phyloP scores from a whole-genome alignment of 257 asterid genomes.

The Verbascum thapsus region DNA sequence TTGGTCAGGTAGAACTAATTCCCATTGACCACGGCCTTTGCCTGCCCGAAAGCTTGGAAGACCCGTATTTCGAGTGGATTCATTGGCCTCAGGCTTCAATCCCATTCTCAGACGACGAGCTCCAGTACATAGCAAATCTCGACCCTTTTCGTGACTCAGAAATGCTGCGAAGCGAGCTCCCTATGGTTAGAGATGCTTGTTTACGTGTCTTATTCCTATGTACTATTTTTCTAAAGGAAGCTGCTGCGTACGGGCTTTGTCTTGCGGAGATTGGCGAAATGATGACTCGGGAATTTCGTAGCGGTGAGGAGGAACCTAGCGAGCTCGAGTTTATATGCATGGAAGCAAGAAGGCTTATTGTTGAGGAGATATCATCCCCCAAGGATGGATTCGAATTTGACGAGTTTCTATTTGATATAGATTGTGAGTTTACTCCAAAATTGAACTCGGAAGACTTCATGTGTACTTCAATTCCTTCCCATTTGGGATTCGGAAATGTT shows the following conservation, averaged over 20 bases:
- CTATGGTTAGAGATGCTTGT: conserved; percentile 94
- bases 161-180: conserved; percentile 81
- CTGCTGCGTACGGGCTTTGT: conserved; percentile 77
- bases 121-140: conserved; percentile 69
- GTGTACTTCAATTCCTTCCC: conserved; percentile 44
- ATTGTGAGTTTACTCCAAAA: conserved; percentile 60
- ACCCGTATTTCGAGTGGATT: conserved; percentile 97
- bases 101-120: conserved; percentile 93
- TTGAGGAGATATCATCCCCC: conserved; percentile 58
- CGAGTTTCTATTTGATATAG: conserved; percentile 72
- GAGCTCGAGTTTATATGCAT: conserved; percentile 90
- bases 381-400: conserved; percentile 48
- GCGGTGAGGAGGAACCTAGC: conserved; percentile 94
- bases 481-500: conserved; percentile 53
- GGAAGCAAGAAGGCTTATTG: conserved; percentile 70
- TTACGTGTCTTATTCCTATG: conserved; percentile 75
- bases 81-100: conserved; percentile 99
- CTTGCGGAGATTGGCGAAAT: conserved; percentile 97
- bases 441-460: conserved; percentile 41
- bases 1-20: conserved; percentile 83
- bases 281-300: conserved; percentile 91
- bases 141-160: conserved; percentile 75
- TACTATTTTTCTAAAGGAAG: conserved; percentile 84
- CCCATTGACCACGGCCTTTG: conserved; percentile 98
- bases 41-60: conserved; percentile 91